Evolutionary conservation across 2,329 filamentous ascomycete genomes (phyloP).

Genomic region (Penicillium oxalicum): DNA sequence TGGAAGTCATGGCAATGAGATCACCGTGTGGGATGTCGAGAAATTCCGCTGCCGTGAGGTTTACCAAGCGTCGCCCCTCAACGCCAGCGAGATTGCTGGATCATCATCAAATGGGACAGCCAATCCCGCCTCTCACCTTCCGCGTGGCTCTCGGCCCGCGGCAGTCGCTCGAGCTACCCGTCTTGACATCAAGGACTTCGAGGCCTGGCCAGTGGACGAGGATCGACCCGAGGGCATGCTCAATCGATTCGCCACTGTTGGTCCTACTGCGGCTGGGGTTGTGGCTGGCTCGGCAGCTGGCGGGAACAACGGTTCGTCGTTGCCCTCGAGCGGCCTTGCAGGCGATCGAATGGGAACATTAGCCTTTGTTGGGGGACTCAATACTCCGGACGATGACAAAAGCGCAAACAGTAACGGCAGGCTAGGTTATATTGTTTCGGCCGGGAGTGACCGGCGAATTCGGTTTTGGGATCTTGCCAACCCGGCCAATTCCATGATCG

Average conservation of each 20-base stretch:
- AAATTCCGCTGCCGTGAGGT: slow-evolving; percentile 83
- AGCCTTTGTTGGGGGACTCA: slow-evolving; percentile 66
- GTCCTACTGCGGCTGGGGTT: slow-evolving; percentile 47
- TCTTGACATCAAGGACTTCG: slow-evolving; percentile 56
- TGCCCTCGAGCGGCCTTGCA: slow-evolving; percentile 10
- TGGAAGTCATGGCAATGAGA: slow-evolving; percentile 70
- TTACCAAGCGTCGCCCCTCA: slow-evolving; percentile 56
- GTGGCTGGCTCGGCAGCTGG: slow-evolving; percentile 45
- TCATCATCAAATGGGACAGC: slow-evolving; percentile 33
- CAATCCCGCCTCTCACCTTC: slow-evolving; percentile 16
- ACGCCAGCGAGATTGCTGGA: slow-evolving; percentile 11
- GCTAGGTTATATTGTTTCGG: slow-evolving; percentile 78
- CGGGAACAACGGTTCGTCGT: slow-evolving; percentile 14
- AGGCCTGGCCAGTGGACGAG: slow-evolving; percentile 83
- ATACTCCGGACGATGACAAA: slow-evolving; percentile 59
- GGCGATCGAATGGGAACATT: slow-evolving; percentile 54
- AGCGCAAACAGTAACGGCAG: slow-evolving; percentile 47
- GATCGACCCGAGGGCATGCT: slow-evolving; percentile 84
- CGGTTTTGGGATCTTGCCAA: slow-evolving; percentile 87
- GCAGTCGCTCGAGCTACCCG: slow-evolving; percentile 13
- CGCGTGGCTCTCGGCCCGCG: slow-evolving; percentile 46
- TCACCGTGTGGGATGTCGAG: slow-evolving; percentile 94
- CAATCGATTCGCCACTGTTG: slow-evolving; percentile 63
- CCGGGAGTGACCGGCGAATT: slow-evolving; percentile 81
- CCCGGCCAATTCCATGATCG: slow-evolving; percentile 69